Evolutionary conservation across 2,329 filamentous ascomycete genomes (phyloP).

Genomic region (Penicillium hesseltinei): DNA sequence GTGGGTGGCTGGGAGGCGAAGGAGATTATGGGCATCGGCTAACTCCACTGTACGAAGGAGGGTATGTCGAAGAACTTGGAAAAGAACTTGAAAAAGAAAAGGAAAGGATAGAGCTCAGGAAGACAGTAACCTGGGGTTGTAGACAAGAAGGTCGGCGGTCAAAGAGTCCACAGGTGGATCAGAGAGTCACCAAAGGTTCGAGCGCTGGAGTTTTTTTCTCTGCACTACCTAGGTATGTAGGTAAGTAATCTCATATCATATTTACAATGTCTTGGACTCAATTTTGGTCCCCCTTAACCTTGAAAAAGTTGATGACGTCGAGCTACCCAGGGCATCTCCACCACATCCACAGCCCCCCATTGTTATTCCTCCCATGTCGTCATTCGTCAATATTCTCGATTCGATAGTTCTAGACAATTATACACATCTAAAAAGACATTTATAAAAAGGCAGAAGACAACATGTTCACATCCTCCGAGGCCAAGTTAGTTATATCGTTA

Average conservation of each 20-base stretch:
- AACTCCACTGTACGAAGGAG: not conserved
- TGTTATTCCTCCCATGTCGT: constrained; percentile 1
- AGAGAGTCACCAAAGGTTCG: constrained; percentile 1
- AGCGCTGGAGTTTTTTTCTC: not conserved
- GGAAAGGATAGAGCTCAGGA: not conserved
- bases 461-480: not conserved
- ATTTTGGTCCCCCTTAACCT: not conserved
- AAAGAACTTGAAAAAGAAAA: not conserved
- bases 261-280: not conserved
- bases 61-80: not conserved
- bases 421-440: not conserved
- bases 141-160: not conserved
- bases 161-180: constrained; percentile 17
- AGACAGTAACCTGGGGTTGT: not conserved
- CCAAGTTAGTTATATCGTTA: too few species aligned
- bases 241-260: not conserved
- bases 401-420: not conserved
- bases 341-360: not conserved
- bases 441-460: not conserved
- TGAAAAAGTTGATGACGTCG: constrained; percentile 1
- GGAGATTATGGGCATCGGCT: not conserved
- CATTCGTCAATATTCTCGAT: not conserved
- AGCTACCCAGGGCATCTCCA: not conserved
- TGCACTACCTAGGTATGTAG: not conserved
- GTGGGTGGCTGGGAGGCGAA: not conserved